phyloP scores from a whole-genome alignment of 805 yeast genomes.

The Candida boidinii region DNA sequence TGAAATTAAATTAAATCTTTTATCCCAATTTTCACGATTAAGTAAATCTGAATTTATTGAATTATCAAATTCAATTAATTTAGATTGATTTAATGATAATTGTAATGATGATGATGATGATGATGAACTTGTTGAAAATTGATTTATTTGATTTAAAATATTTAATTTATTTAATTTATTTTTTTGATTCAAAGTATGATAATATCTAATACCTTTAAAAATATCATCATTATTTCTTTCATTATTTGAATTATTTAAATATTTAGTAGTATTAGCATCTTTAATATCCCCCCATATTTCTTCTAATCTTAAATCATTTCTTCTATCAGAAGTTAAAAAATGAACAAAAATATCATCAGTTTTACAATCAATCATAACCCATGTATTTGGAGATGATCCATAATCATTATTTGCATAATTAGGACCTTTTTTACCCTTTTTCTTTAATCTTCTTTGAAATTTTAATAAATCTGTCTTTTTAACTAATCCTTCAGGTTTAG shows the following conservation, averaged over 20 bases:
- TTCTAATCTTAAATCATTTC: conserved; percentile 65
- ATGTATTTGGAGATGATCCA: conserved; percentile 55
- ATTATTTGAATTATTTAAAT: too few species aligned
- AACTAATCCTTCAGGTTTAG: conserved; percentile 64
- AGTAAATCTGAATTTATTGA: conserved; percentile 8
- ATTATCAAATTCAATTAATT: background rate
- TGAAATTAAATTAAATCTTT: conserved; percentile 10
- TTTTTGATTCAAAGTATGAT: conserved; percentile 27
- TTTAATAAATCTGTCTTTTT: conserved; percentile 47
- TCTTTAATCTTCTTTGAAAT: conserved; percentile 41
- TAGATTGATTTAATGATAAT: background rate
- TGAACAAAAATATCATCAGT: conserved; percentile 62
- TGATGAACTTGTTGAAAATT: background rate
- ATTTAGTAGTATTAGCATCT: conserved; percentile 11
- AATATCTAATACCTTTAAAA: conserved; percentile 35
- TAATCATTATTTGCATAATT: conserved; percentile 48
- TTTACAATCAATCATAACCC: conserved; percentile 75
- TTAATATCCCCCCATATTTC: conserved; percentile 42
- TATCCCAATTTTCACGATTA: conserved; percentile 9
- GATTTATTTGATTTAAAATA: conserved; percentile 1
- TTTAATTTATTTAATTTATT: background rate
- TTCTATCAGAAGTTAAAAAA: conserved; percentile 60
- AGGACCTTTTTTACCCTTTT: conserved; percentile 45
- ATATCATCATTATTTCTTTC: conserved; percentile 26
- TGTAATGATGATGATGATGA: background rate